Evolutionary conservation across 2,329 filamentous ascomycete species (phyloP), one percentile per base, ranked within the genome.

Genomic region (Fusarium sp.): DNA sequence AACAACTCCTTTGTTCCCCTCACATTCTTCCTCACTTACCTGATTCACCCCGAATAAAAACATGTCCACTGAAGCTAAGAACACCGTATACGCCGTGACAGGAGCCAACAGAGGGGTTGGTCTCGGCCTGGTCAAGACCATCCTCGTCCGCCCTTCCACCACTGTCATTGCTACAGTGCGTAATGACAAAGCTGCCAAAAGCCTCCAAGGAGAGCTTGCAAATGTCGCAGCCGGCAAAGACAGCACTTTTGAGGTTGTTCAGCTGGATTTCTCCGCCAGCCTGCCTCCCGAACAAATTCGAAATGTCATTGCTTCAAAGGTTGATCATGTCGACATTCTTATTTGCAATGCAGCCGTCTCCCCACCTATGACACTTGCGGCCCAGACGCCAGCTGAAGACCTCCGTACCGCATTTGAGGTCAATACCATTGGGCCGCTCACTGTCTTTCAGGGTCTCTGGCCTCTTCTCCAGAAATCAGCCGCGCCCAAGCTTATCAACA

Each of bases 281-380:
- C 67, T 79, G 4, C 46, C 76, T 6, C 66, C 73, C 18, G 52
- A 47, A 3, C 29, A 66, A 8, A 67, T 76, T n/a, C 67, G 61
- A 16, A 45, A 68, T 38, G 74, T 80, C 7, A 38, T 55, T 12
- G 24, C 15, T 3, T 74, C 72, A 18, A 66, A 80, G 6, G 62
- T 85, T 71, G 67, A 70, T 25, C 74, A 80, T 30, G 74, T 89
- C n/a, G 85, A 88, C 59, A 76, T 85, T 12, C 79, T 88, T 7
- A 82, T 88, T 63, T 83, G 83, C 64, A 88, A 88, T 68, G 85
- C 86, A 0, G 86, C 82, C 8, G 79, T 74, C 73, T 14, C 75
- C 74, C 11, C 72, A 76, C 44, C 79, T 77, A 62, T 76, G 75
- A 3, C 70, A 74, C 1, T 46, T 9, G 76, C 80, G 0, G 52